Percentiles rank a stretch among this genome's conserved stretches.
Conservation (phyloP, 768 basidiomycete genomes). For the Chalciporus sphaerocephalus region DNA sequence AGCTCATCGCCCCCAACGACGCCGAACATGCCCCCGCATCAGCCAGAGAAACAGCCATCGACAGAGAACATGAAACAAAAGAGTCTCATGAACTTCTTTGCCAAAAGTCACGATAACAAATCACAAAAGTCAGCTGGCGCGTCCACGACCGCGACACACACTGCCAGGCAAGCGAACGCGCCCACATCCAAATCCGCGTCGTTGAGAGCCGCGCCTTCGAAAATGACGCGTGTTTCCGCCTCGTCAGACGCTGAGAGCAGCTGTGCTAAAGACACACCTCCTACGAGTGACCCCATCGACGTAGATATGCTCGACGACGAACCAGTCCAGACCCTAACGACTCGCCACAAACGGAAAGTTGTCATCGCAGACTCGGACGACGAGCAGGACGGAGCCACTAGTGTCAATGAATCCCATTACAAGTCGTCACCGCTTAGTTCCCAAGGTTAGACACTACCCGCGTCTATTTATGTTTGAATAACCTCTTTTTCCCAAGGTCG, state of each 20-base stretch:
- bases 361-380: conserved; percentile 69
- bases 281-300: conserved; percentile 74
- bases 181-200: conserved; percentile 37
- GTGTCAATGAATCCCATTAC: conserved; percentile 11
- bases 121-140: conserved; percentile 4
- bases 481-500: conserved; percentile 33
- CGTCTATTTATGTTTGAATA: not conserved
- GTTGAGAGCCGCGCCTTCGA: conserved; percentile 33
- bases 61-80: conserved; percentile 61
- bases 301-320: conserved; percentile 61
- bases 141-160: conserved; percentile 12
- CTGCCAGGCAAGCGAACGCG: conserved; percentile 34
- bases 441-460: conserved; percentile 14
- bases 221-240: conserved; percentile 35
- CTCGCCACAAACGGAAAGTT: conserved; percentile 61
- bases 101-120: conserved; percentile 29
- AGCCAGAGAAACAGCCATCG: conserved; percentile 35
- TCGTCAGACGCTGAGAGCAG: conserved; percentile 50
- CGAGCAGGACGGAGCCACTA: conserved; percentile 32
- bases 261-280: conserved; percentile 57
- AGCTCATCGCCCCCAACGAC: conserved; percentile 3
- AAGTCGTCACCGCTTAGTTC: conserved; percentile 22
- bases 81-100: conserved; percentile 68
- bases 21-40: conserved; percentile 14
- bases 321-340: conserved; percentile 40